These are phyloP conservation scores for Coemansia reversa DNA, from an alignment of 192 early-diverging fungal species.

Conservation along the genomic window DNA sequence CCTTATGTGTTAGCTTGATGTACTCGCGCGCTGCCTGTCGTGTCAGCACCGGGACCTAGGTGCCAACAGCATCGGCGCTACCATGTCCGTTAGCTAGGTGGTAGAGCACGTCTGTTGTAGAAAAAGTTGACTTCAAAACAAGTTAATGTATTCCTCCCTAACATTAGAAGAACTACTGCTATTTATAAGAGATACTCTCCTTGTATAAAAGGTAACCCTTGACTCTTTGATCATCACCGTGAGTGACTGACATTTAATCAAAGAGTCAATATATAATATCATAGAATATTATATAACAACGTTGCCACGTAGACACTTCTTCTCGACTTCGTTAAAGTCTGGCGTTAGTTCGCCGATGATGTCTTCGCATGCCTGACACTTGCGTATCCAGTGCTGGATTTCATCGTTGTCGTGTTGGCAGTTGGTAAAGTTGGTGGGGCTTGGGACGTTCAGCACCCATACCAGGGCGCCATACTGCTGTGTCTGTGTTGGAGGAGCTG, in stretches of 20 bases:
- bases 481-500: background rate
- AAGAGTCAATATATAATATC: too few relatives aligned
- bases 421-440: background rate
- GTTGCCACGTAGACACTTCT: background rate
- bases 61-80: background rate
- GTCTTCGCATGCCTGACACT: too few relatives aligned
- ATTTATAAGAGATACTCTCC: too few relatives aligned
- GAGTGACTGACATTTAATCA: too few relatives aligned
- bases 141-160: too few relatives aligned
- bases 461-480: background rate
- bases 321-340: slow-evolving; percentile 4
- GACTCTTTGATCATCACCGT: too few relatives aligned
- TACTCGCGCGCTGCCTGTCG: background rate
- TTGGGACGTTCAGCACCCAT: background rate
- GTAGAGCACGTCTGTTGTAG: too few relatives aligned
- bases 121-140: too few relatives aligned
- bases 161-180: too few relatives aligned
- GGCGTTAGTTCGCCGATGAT: background rate
- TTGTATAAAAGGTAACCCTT: too few relatives aligned
- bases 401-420: slow-evolving; percentile 6
- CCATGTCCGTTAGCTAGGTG: background rate
- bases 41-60: slow-evolving; percentile 3
- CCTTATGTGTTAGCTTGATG: background rate
- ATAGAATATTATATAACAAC: too few relatives aligned
- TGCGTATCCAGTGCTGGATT: slow-evolving; percentile 8